A percentile compares a stretch with the other conserved stretches of the same genome.
Conservation (phyloP, 2,329 filamentous ascomycete genomes). For the Calcarisporium arbuscula region DNA sequence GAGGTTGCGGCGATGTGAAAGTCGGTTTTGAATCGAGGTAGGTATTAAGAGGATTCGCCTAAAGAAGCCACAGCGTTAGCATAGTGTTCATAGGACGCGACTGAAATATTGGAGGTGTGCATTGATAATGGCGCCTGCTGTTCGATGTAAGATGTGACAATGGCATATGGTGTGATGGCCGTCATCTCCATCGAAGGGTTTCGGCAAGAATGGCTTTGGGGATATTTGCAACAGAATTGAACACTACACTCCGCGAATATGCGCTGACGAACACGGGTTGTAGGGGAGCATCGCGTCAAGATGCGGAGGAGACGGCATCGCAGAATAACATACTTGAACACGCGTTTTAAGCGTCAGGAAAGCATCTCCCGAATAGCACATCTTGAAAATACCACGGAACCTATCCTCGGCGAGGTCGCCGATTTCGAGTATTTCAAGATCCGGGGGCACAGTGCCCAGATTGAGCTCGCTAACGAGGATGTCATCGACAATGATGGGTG, state of each 20-base stretch:
- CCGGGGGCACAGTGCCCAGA: conserved; percentile 86
- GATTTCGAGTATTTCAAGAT: conserved; percentile 95
- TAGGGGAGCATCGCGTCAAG: conserved; percentile 86
- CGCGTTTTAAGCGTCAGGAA: conserved; percentile 92
- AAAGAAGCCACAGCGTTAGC: conserved; percentile 32
- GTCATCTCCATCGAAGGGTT: too few species aligned
- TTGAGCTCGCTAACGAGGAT: conserved; percentile 98
- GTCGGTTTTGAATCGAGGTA: conserved; percentile 85
- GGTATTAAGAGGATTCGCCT: conserved; percentile 94
- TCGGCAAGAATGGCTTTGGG: too few species aligned
- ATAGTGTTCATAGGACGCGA: conserved; percentile 42
- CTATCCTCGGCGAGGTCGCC: conserved; percentile 95
- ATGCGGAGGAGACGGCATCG: conserved; percentile 94
- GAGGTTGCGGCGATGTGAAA: conserved; percentile 86
- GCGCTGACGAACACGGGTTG: too few species aligned
- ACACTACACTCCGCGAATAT: too few species aligned
- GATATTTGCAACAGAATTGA: too few species aligned
- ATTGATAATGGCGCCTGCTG: too few species aligned
- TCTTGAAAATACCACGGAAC: conserved; percentile 98
- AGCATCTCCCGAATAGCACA: conserved; percentile 94
- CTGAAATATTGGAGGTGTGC: too few species aligned
- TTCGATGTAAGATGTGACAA: too few species aligned
- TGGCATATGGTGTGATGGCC: too few species aligned
- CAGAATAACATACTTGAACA: conserved; percentile 73
- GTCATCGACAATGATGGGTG: conserved; percentile 98